phyloP scores from a whole-genome alignment of 208 protist genomes.

The Wallacemonas sp. region DNA sequence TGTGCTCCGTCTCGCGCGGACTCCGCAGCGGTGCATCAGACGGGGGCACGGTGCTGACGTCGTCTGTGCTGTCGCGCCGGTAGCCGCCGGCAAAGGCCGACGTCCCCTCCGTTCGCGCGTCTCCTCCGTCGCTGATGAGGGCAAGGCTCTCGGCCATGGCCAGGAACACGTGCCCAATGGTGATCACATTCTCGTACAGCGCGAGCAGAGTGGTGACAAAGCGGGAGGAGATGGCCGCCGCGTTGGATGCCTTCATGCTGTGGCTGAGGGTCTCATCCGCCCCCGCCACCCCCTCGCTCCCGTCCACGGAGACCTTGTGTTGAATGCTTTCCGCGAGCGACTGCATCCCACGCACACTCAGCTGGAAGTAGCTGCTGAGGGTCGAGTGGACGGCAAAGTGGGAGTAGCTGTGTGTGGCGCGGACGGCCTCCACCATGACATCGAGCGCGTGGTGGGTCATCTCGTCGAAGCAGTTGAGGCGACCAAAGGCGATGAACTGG shows the following conservation, averaged over 20 bases:
- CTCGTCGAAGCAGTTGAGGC: slow-evolving; percentile 58
- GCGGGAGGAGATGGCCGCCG: background rate
- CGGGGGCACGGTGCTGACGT: background rate
- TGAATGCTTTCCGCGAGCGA: background rate
- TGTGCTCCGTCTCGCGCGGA: background rate
- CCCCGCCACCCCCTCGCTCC: no score
- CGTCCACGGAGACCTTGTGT: no score
- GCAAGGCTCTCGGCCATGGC: slow-evolving; percentile 30
- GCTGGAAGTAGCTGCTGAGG: slow-evolving; percentile 41
- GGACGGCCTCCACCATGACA: slow-evolving; percentile 54
- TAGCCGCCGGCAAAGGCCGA: no score
- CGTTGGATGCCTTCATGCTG: no score
- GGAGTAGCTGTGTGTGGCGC: slow-evolving; percentile 35
- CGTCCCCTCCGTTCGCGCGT: no score
- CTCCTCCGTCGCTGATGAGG: background rate
- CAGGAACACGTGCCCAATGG: slow-evolving; percentile 34
- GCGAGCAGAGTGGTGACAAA: slow-evolving; percentile 28
- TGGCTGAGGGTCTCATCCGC: no score
- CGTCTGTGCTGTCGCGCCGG: background rate
- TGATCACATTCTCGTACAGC: slow-evolving; percentile 80
- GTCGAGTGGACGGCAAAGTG: slow-evolving; percentile 60
- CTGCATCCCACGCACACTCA: slow-evolving; percentile 31
- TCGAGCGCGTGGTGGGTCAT: slow-evolving; percentile 58
- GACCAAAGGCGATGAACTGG: slow-evolving; percentile 35
- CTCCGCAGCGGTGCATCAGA: background rate